These are phyloP conservation scores for Paraphoma sp. DNA, from an alignment of 2,329 filamentous ascomycete species.

Conservation along the genomic window DNA sequence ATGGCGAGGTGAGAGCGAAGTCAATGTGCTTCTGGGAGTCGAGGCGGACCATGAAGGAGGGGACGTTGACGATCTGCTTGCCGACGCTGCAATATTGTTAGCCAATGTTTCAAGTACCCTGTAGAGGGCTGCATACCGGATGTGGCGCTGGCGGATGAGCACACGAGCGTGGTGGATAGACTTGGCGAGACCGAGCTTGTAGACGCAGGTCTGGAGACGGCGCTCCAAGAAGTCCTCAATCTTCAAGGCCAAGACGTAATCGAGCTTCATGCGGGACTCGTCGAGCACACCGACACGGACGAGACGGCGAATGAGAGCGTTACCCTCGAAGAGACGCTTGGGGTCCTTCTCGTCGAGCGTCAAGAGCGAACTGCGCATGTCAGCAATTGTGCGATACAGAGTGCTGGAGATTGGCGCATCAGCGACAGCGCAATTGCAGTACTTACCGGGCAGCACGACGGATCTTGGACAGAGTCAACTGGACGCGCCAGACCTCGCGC, in stretches of 20 bases:
- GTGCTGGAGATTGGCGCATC: slow-evolving; percentile 14
- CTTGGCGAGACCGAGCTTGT: slow-evolving; percentile 99
- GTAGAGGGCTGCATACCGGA: slow-evolving; percentile 64
- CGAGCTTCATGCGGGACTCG: slow-evolving; percentile 99
- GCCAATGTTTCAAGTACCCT: neutral
- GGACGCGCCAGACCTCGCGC: slow-evolving; percentile 99
- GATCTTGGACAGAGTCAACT: slow-evolving; percentile 99
- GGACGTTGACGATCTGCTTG: slow-evolving; percentile 99
- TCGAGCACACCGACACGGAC: slow-evolving; percentile 99
- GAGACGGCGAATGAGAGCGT: slow-evolving; percentile 99
- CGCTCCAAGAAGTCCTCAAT: slow-evolving; percentile 99
- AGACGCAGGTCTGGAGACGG: slow-evolving; percentile 99
- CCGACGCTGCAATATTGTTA: slow-evolving; percentile 70
- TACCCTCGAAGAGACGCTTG: slow-evolving; percentile 99
- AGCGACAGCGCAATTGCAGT: slow-evolving; percentile 15
- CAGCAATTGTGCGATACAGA: slow-evolving; percentile 11
- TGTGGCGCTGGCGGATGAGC: slow-evolving; percentile 99
- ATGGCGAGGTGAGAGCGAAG: slow-evolving; percentile 96
- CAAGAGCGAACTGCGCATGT: slow-evolving; percentile 83
- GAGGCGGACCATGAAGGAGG: slow-evolving; percentile 98
- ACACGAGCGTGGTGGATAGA: slow-evolving; percentile 99
- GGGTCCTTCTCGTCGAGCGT: slow-evolving; percentile 99
- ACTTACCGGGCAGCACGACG: slow-evolving; percentile 99
- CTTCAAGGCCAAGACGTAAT: slow-evolving; percentile 99
- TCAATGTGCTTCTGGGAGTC: slow-evolving; percentile 99